Percentiles rank a stretch among this genome's conserved stretches.
Conservation (phyloP, 2,329 filamentous ascomycete species). For the Emergomyces africanus region DNA sequence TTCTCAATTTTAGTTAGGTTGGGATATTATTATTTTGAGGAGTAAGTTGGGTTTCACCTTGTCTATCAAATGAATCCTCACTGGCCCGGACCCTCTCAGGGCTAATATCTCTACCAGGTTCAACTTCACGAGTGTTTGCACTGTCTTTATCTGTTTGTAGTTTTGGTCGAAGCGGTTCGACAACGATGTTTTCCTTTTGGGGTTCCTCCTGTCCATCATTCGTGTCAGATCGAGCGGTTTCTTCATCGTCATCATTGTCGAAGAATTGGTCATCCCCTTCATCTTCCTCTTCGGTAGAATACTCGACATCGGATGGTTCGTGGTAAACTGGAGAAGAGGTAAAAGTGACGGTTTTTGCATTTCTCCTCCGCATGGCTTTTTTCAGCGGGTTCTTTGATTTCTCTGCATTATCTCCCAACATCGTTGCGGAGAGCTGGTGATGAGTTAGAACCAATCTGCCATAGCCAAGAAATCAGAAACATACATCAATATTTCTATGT, state of each 20-base stretch:
- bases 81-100: conserved; percentile 39
- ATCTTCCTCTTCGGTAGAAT: conserved; percentile 58
- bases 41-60: conserved; percentile 20
- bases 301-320: conserved; percentile 77
- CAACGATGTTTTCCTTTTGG: conserved; percentile 26
- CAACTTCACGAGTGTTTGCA: conserved; percentile 15
- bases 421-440: conserved; percentile 51
- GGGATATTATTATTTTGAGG: not conserved
- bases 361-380: conserved; percentile 67
- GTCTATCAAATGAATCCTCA: conserved; percentile 51
- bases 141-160: conserved; percentile 24
- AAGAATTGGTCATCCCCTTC: conserved; percentile 34
- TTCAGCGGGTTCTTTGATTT: conserved; percentile 75
- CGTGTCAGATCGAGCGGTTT: conserved; percentile 14
- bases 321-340: conserved; percentile 65
- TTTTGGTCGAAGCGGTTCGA: conserved; percentile 34
- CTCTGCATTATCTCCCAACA: conserved; percentile 60
- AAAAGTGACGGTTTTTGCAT: conserved; percentile 78
- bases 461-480: conserved; percentile 21
- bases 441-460: not conserved
- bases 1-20: conserved; percentile 4
- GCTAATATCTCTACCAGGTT: conserved; percentile 18
- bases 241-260: conserved; percentile 35
- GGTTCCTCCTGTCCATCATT: conserved; percentile 23
- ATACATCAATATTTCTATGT: conserved; percentile 92